phyloP scores from a whole-genome alignment of 169 alveolate genomes.

The Cryptosporidium xiaoi region DNA sequence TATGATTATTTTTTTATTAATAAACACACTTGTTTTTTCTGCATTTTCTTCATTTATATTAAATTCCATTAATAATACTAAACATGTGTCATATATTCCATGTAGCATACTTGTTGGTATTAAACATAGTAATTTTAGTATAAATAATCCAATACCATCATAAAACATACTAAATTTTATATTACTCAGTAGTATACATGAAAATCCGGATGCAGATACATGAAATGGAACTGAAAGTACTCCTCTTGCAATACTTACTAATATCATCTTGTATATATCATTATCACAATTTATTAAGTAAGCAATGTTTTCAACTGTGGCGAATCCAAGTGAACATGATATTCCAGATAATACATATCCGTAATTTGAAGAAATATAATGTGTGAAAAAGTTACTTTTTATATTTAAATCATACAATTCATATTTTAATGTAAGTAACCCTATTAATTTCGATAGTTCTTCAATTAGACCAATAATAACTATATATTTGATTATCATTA shows the following conservation, averaged over 20 bases:
- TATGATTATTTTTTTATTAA: not conserved
- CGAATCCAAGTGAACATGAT: slow-evolving; percentile 47
- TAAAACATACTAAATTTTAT: not conserved
- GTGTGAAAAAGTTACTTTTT: not conserved
- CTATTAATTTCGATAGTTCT: slow-evolving; percentile 30
- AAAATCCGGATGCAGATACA: slow-evolving; percentile 57
- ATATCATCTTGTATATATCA: not conserved
- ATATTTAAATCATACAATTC: slow-evolving; percentile 4
- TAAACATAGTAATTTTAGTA: slow-evolving; percentile 1
- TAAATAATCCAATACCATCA: not conserved
- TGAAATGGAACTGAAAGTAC: slow-evolving; percentile 61
- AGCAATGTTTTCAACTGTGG: slow-evolving; percentile 48
- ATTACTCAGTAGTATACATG: slow-evolving; percentile 31
- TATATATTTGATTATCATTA: slow-evolving; percentile 4
- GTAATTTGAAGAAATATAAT: slow-evolving; percentile 20
- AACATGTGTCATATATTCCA: slow-evolving; percentile 64
- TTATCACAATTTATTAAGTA: slow-evolving; percentile 32
- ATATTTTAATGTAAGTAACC: slow-evolving; percentile 3
- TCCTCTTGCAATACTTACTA: slow-evolving; percentile 41
- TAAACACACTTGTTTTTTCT: not conserved
- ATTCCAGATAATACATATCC: slow-evolving; percentile 45
- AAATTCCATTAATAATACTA: not conserved
- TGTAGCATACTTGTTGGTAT: slow-evolving; percentile 41
- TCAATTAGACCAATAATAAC: slow-evolving; percentile 37
- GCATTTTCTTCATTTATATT: not conserved